Conservation (phyloP, 345 rosid species). For the Ceriops tagal region DNA sequence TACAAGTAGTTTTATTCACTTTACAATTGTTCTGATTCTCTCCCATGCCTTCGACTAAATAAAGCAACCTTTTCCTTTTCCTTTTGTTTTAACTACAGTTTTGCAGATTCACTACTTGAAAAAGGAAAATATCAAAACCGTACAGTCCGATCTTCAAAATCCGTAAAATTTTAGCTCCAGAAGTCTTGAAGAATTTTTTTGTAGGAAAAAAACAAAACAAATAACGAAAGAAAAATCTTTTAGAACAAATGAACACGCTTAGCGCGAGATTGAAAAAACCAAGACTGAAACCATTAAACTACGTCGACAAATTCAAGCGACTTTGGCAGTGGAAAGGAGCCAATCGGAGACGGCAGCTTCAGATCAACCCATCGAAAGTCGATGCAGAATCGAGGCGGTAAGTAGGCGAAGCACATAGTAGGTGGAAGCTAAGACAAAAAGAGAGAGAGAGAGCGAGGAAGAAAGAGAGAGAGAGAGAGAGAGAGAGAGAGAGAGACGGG, state of each 20-base stretch:
- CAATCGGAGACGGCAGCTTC: conserved; percentile 1
- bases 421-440: no score
- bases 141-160: no score
- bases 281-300: no score
- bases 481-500: background rate
- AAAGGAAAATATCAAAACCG: no score
- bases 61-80: background rate
- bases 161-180: background rate
- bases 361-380: background rate
- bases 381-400: no score
- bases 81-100: background rate
- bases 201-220: no score
- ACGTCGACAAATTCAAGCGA: background rate
- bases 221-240: no score
- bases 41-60: background rate
- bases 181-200: background rate
- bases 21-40: conserved; percentile 39
- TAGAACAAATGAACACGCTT: no score
- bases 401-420: no score
- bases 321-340: background rate
- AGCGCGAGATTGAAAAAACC: no score
- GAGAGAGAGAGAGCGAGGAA: no score
- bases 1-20: conserved; percentile 11
- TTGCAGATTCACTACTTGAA: no score
- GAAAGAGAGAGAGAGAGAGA: background rate